Evolutionary conservation across 2,329 filamentous ascomycete genomes (phyloP).

Genomic region (Colletotrichum sp.): DNA sequence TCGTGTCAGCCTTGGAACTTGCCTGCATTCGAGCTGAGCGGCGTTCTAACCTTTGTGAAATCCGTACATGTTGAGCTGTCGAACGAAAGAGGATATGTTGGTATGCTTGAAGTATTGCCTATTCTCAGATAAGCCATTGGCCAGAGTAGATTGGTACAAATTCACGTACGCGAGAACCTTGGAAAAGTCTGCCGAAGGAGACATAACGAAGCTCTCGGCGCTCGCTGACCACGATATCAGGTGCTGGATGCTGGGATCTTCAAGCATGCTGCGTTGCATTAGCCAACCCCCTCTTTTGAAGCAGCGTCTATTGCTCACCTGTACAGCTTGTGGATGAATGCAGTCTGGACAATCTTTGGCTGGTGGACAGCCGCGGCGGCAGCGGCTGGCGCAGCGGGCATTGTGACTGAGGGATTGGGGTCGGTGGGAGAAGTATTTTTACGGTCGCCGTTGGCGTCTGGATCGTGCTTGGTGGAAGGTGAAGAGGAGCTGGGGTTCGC

Average conservation of each 20-base stretch:
- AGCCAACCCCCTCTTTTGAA: background rate
- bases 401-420: conserved; percentile 41
- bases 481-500: conserved; percentile 38
- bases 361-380: conserved; percentile 82
- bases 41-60: conserved; percentile 87
- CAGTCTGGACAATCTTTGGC: conserved; percentile 97
- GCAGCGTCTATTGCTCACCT: conserved; percentile 67
- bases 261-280: conserved; percentile 77
- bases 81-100: conserved; percentile 97
- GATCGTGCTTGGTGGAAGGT: conserved; percentile 15
- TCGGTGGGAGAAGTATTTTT: conserved; percentile 45
- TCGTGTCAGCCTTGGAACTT: background rate
- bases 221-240: conserved; percentile 95
- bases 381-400: conserved; percentile 57
- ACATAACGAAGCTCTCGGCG: conserved; percentile 99
- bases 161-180: conserved; percentile 90
- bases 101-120: conserved; percentile 99
- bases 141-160: background rate
- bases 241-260: conserved; percentile 91
- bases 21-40: background rate
- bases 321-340: conserved; percentile 99
- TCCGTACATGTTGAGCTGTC: conserved; percentile 98
- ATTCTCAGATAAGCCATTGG: background rate
- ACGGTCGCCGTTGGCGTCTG: conserved; percentile 34
- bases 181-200: conserved; percentile 94